These are phyloP conservation scores for Schizonepeta tenuifolia DNA, from an alignment of 257 asterid genomes.

Conservation along the genomic window DNA sequence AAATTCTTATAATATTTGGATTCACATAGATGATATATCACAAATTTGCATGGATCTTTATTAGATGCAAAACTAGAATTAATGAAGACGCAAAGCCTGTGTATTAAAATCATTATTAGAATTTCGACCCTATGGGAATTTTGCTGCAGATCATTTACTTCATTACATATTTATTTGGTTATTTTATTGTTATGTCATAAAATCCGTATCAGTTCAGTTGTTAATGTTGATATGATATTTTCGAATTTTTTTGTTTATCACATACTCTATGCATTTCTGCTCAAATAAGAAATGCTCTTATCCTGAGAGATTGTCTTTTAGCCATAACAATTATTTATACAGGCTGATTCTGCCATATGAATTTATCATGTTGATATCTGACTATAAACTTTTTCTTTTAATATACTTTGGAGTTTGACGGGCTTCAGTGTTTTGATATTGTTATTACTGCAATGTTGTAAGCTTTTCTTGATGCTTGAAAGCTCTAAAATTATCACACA, in stretches of 20 bases:
- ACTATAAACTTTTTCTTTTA: constrained; percentile 20
- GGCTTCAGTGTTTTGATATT: constrained; percentile 87
- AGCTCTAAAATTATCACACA: constrained; percentile 4
- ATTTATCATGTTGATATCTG: constrained; percentile 20
- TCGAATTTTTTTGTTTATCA: constrained; percentile 5
- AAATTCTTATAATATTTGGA: too few relatives aligned
- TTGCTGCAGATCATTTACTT: too few relatives aligned
- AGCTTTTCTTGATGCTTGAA: constrained; percentile 34
- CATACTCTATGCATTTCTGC: neutral
- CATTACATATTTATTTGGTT: too few relatives aligned
- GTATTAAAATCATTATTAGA: too few relatives aligned
- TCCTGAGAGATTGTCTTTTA: constrained; percentile 10
- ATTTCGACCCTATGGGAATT: too few relatives aligned
- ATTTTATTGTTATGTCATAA: too few relatives aligned
- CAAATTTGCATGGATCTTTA: too few relatives aligned
- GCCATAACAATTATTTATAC: constrained; percentile 1
- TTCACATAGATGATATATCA: too few relatives aligned
- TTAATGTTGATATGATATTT: neutral
- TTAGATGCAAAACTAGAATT: too few relatives aligned
- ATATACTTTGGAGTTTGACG: constrained; percentile 60
- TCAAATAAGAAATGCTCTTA: constrained; percentile 4
- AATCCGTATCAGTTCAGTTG: too few relatives aligned
- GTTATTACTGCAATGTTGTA: constrained; percentile 93
- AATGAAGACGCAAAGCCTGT: too few relatives aligned
- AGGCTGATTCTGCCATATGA: constrained; percentile 16